Base-by-base conservation (phyloP, 2,329 filamentous ascomycete species). In the Pestalotiopsis sp. region DNA sequence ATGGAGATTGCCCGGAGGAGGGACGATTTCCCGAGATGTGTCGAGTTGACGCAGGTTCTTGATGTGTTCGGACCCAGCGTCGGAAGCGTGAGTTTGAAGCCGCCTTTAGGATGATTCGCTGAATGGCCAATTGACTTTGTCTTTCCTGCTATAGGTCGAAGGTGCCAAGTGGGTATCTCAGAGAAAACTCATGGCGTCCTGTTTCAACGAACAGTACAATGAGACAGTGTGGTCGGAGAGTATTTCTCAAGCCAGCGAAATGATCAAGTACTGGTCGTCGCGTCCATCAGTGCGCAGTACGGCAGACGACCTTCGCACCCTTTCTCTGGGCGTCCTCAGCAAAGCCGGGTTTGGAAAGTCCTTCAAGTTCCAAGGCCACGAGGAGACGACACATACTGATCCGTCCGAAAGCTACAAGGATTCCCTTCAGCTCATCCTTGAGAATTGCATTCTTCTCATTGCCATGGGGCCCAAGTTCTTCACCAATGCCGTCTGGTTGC, bases 401-500 rank as follows among this genome's bases (percentile, higher is more conserved):
- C 41, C 45, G 17, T 58, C 59, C 1, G 12, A 5, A 1, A 64
- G 59, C 59, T 68, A 49, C 20, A 45, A 57, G 20, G 25, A 49
- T n/a, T 75, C 78, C 0, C 67, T 80, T 3, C 70, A 76, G 56
- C 68, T 68, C 0, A 74, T 79, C 12, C 36, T 79, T 2, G 78
- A 78, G 20, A 78, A 78, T 65, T 74, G 73, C 25, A 72, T 79
- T 14, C 69, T 79, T 1, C 77, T 79, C 17, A 66, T 79, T 13
- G 73, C 70, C 0, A 65, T 78, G 4, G 77, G 77, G 1, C 71
- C 74, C 1, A 71, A 72, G 6, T 73, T 76, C 23, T 66, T 79
- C 9, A 59, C 74, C 3, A 71, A 73, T 2, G 69, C 67, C 2
- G 7, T 49, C 2, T 76, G 72, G 72, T 71, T 74, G 1, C 74